phyloP scores from a whole-genome alignment of 768 basidiomycete genomes.

The Ephemerocybe angulata region DNA sequence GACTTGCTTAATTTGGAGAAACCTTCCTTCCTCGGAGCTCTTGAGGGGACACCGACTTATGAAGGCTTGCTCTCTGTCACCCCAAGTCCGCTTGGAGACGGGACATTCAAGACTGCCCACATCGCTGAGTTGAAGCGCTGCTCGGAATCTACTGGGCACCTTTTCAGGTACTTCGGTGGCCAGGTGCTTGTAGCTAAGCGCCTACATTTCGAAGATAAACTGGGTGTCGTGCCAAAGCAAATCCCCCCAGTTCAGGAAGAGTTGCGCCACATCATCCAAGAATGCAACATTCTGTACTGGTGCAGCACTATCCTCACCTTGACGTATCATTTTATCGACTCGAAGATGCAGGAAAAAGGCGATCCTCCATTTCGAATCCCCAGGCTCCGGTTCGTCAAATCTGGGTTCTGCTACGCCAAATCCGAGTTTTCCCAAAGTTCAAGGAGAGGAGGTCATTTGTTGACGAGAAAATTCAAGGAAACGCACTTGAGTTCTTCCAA shows the following conservation, averaged over 20 bases:
- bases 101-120: background rate
- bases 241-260: background rate
- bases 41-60: background rate
- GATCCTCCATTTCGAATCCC: background rate
- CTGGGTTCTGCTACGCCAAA: background rate
- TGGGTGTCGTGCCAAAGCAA: no score
- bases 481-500: background rate
- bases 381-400: background rate
- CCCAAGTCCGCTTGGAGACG: background rate
- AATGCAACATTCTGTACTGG: background rate
- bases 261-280: background rate
- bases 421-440: background rate
- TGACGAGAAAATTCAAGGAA: background rate
- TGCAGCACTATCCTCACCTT: constrained; percentile 2
- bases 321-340: constrained; percentile 3
- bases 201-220: background rate
- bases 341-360: background rate
- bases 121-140: background rate
- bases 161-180: background rate
- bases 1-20: no score
- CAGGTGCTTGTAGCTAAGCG: background rate
- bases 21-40: background rate
- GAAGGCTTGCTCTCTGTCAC: background rate
- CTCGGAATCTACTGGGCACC: background rate
- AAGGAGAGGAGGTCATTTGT: background rate